Base-by-base conservation (phyloP, 805 yeast genomes). In the Saturnispora besseyi region DNA sequence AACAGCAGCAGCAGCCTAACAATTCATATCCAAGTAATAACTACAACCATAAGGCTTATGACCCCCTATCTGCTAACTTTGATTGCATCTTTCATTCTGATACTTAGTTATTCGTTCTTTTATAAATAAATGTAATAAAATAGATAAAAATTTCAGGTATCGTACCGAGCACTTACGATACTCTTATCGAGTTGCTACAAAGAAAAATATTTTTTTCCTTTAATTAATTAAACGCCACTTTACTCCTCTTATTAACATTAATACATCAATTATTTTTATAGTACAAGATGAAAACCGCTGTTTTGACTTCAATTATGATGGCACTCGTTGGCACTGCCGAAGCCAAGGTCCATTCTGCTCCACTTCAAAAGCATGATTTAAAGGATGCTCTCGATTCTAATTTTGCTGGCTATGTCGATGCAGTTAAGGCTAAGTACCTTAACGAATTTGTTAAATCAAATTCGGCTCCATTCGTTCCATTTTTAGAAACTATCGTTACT, bases 341-440 rank as follows among this genome's bases (percentile, higher is more conserved):
- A 37, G 81, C 78, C 48, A 75, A 69, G 49, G 72, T 67, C 29
- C 76, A 72, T 59, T 65, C 72, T 15, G 73, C 78, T 42, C 68
- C 72, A 50, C 68, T 78, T 57, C 62, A 69, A 52, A 77, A 74
- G 62, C 67, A 75, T 34, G 74, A 81, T 2, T 61, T 62, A 37
- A 73, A 72, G 24, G 79, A 76, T 31, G 66, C 76, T 15, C 70
- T 75, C 51, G 68, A 69, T 46, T 76, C 75, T 45, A 62, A 67
- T 12, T 78, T 74, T 58, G 53, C 58, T n/a, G 76, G 75, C 41
- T 77, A 78, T 59, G 71, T 77, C 48, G 54, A 60, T n/a, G 70
- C 76, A 2, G 65, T 78, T 54, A 73, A 77, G 52, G 60, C 68
- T 58, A 78, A 76, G 61, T 78, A 78, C 58, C 56, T 75, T 51